phyloP scores from a whole-genome alignment of 805 yeast genomes.

The Myxozyma melibiosi region DNA sequence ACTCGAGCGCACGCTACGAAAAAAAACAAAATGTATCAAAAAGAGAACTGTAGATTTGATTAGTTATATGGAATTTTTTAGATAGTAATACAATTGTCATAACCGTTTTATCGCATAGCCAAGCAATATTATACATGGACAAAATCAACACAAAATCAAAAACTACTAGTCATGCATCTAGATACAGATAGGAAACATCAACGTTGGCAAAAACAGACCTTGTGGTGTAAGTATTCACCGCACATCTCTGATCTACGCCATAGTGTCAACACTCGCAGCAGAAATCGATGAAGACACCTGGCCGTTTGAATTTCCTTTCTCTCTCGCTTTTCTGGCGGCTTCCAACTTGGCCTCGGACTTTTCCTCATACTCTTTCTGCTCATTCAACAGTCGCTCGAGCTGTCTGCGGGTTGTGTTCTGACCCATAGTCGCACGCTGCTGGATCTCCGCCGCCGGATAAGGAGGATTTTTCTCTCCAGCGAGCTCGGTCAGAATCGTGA shows the following conservation, averaged over 20 bases:
- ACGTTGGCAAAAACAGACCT: too few species aligned
- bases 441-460: constrained; percentile 74
- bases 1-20: too few species aligned
- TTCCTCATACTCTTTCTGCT: constrained; percentile 68
- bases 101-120: too few species aligned
- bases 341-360: constrained; percentile 62
- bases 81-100: too few species aligned
- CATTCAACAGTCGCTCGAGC: constrained; percentile 67
- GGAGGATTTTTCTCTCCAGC: constrained; percentile 69
- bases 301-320: constrained; percentile 50
- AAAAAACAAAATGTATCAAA: too few species aligned
- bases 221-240: too few species aligned
- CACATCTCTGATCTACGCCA: not conserved
- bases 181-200: too few species aligned
- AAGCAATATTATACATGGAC: too few species aligned
- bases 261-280: not conserved
- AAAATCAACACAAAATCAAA: too few species aligned
- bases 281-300: not conserved
- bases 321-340: constrained; percentile 69
- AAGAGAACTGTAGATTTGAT: too few species aligned
- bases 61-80: too few species aligned
- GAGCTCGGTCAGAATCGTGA: constrained; percentile 58
- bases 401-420: constrained; percentile 71
- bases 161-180: too few species aligned
- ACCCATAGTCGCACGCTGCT: constrained; percentile 86